A percentile compares a stretch with the other conserved stretches of the same genome.
These are phyloP conservation scores for Colletotrichum lupini DNA, from an alignment of 2,329 filamentous ascomycete species.

Conservation along the genomic window DNA sequence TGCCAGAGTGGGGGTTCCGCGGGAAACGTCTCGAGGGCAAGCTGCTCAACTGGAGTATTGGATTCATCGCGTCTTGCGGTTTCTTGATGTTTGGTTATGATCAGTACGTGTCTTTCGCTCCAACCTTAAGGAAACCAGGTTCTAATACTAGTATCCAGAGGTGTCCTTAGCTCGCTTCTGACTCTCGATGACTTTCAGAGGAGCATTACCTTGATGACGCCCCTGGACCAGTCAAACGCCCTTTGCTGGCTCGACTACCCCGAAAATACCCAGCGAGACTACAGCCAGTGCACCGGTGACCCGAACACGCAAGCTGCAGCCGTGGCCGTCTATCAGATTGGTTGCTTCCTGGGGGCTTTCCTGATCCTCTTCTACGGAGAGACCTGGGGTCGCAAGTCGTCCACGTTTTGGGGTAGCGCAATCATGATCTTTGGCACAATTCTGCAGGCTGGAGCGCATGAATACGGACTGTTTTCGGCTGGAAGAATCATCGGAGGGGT, in stretches of 20 bases:
- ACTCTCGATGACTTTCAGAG: slow-evolving; percentile 43
- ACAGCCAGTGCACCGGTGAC: slow-evolving; percentile 39
- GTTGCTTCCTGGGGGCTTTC: slow-evolving; percentile 44
- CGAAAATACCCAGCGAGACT: slow-evolving; percentile 34
- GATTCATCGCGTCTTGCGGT: slow-evolving; percentile 43
- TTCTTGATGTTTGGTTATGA: slow-evolving; percentile 46
- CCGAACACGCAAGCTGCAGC: slow-evolving; percentile 44
- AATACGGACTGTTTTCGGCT: slow-evolving; percentile 40
- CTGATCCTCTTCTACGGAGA: slow-evolving; percentile 45
- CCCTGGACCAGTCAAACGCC: slow-evolving; percentile 39
- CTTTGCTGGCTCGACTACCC: slow-evolving; percentile 40
- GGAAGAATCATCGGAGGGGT: slow-evolving; percentile 42
- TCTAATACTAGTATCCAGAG: neutral
- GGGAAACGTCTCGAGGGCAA: slow-evolving; percentile 39
- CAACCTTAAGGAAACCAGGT: neutral
- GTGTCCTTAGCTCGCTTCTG: slow-evolving; percentile 42
- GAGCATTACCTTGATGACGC: slow-evolving; percentile 41
- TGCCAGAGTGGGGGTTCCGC: slow-evolving; percentile 41
- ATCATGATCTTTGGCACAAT: slow-evolving; percentile 45
- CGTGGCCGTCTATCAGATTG: slow-evolving; percentile 43
- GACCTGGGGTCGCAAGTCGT: slow-evolving; percentile 44
- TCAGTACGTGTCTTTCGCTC: slow-evolving; percentile 23
- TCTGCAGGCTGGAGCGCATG: slow-evolving; percentile 40
- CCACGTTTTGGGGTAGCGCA: slow-evolving; percentile 45
- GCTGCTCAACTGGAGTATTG: slow-evolving; percentile 42